Conservation (phyloP, 2,329 filamentous ascomycete genomes). For the Exophiala bonariae region DNA sequence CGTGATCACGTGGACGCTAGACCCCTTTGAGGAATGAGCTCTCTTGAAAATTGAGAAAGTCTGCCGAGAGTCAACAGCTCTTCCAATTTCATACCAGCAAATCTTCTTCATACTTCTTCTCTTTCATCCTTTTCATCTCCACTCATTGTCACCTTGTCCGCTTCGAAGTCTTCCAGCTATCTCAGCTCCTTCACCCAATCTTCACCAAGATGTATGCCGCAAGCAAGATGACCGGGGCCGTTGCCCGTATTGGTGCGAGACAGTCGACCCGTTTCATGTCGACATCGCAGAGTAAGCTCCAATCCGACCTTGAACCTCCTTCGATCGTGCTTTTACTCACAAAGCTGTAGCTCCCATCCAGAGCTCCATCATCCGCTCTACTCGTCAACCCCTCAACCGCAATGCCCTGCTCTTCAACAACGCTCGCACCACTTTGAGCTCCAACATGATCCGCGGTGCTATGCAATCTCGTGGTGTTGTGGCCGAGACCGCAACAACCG, state of each 20-base stretch:
- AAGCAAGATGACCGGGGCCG: conserved; percentile 76
- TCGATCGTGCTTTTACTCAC: conserved; percentile 23
- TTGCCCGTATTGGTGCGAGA: conserved; percentile 56
- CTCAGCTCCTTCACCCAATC: conserved; percentile 69
- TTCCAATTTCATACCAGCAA: too few species aligned
- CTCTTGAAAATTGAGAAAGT: too few species aligned
- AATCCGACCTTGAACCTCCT: neutral
- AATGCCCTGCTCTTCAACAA: conserved; percentile 64
- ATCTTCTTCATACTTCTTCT: too few species aligned
- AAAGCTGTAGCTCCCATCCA: conserved; percentile 69
- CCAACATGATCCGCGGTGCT: neutral
- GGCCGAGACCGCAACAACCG: conserved; percentile 55
- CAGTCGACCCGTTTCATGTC: neutral
- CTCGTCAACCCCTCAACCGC: conserved; percentile 75
- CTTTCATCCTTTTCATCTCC: too few species aligned
- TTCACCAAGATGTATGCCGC: conserved; percentile 68
- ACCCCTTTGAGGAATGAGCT: too few species aligned
- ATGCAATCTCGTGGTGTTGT: conserved; percentile 57
- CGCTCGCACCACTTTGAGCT: conserved; percentile 60
- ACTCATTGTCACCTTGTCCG: too few species aligned
- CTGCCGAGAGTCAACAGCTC: too few species aligned
- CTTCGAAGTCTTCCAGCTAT: neutral
- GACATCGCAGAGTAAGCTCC: neutral
- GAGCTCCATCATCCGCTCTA: conserved; percentile 61
- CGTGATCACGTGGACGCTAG: too few species aligned